Conservation (phyloP, 1,284 basidiomycete species). For the Naganishia sp. region DNA sequence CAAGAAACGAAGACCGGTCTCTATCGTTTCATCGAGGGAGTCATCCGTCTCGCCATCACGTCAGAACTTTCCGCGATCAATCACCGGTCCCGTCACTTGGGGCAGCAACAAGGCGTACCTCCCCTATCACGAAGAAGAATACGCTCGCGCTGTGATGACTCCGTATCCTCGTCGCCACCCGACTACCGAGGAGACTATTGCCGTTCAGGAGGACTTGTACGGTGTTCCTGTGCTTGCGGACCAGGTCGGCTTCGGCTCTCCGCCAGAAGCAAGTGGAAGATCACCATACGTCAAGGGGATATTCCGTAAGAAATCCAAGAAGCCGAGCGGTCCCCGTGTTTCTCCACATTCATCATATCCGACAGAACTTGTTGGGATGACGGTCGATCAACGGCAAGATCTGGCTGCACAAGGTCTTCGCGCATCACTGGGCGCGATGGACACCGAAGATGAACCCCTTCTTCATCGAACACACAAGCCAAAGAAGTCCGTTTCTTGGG, state of each 20-base stretch:
- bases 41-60: not conserved
- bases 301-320: slow-evolving; percentile 1
- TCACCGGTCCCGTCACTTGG: slow-evolving; percentile 1
- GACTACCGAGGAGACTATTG: slow-evolving; percentile 3
- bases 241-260: not conserved
- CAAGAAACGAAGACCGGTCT: slow-evolving; percentile 26
- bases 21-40: slow-evolving; percentile 10
- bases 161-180: slow-evolving; percentile 1
- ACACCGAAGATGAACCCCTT: not conserved
- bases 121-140: slow-evolving; percentile 18
- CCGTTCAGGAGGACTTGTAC: slow-evolving; percentile 6
- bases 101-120: slow-evolving; percentile 8
- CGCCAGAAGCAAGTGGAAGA: not conserved
- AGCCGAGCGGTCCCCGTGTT: not conserved
- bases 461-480: not conserved
- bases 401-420: slow-evolving; percentile 11
- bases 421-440: not conserved
- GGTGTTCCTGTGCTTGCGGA: slow-evolving; percentile 11
- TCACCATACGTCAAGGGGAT: not conserved
- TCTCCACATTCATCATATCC: not conserved
- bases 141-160: not conserved
- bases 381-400: not conserved
- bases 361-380: slow-evolving; percentile 9
- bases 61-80: not conserved
- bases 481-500: slow-evolving; percentile 19